A percentile compares a stretch with the other conserved stretches of the same genome.
Evolutionary conservation across 257 asterid genomes (phyloP).

Genomic region (Anisodus tanguticus): DNA sequence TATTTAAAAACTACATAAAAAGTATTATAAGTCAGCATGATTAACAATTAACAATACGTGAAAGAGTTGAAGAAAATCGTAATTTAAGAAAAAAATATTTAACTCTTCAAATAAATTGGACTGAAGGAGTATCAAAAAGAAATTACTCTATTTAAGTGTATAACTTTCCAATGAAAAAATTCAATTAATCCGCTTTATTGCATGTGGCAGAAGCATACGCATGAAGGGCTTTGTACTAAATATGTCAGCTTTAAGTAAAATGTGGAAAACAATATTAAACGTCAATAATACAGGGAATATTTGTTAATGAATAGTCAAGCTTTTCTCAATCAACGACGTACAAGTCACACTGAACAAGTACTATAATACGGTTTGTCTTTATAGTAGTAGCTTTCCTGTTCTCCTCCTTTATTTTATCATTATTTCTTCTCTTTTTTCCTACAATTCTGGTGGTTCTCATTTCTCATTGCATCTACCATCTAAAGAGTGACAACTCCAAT

Average conservation of each 20-base stretch:
- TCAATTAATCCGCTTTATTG: too few species aligned
- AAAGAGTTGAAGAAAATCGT: too few species aligned
- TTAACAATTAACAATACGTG: too few species aligned
- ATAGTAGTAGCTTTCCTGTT: background rate
- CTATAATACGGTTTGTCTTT: background rate
- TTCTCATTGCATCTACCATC: conserved; percentile 13
- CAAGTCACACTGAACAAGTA: background rate
- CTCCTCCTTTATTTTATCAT: background rate
- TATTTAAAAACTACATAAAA: too few species aligned
- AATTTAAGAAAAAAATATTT: too few species aligned
- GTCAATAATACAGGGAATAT: background rate
- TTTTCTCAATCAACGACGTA: background rate
- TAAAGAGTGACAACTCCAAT: conserved; percentile 6
- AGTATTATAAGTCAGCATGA: too few species aligned
- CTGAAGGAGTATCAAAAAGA: too few species aligned
- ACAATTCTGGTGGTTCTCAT: background rate
- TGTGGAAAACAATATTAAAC: background rate
- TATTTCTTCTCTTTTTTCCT: background rate
- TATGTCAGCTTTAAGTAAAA: background rate
- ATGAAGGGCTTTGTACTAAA: background rate
- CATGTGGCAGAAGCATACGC: background rate
- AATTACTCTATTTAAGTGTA: too few species aligned
- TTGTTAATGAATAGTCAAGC: background rate
- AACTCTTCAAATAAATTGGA: too few species aligned
- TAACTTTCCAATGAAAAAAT: too few species aligned